Base-by-base conservation (phyloP, 2,329 filamentous ascomycete species). In the Dendrostoma leiphaemia region DNA sequence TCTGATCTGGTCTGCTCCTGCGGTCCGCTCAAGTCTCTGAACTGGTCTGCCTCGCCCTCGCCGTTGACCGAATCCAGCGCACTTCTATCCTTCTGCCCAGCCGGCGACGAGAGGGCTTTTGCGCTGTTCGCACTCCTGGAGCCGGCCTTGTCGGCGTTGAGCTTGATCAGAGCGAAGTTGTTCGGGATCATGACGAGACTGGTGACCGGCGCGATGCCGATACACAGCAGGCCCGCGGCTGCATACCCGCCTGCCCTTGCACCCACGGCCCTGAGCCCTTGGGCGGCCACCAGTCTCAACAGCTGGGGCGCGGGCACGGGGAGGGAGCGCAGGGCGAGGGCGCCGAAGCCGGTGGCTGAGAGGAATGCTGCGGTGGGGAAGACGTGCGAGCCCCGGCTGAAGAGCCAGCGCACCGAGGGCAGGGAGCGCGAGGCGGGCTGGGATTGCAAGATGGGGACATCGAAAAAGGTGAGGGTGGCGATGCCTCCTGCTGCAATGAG, bases 341-440 rank as follows among this genome's bases (percentile, higher is more conserved):
- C 62, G 8, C 58, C 48, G 53, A 71, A 71, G 24, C 65, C 63
- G 1, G 62, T 48, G 6, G 60, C 59, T 1, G 68, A 64, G 47
- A 65, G 10, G n/a, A 66, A 26, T 5, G 65, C 65, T 51, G 62
- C 57, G 17, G 47, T 53, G 7, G 68, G 68, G 54, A 70, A 69
- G 29, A 67, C 58, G 57, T 71, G 69, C 6, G 67, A 70, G 48
- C 68, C 69, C 0, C 68, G 65, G 32, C 64, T 68, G 60, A 71
- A 71, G 29, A 71, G 65, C 68, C 68, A 71, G 38, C 67, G 65
- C 3, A 57, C 64, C 37, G 62, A 58, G n/a, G 69, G 69, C 1
- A 71, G 64, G 2, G 69, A 68, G 48, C 67, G 67, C 1, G 67
- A 69, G n/a, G 67, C 67, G 17, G 67, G 69, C 45, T 69, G 69